Percentiles rank a stretch among this genome's conserved stretches.
Conservation (phyloP, 1,284 basidiomycete genomes). For the Nidula niveotomentosa region DNA sequence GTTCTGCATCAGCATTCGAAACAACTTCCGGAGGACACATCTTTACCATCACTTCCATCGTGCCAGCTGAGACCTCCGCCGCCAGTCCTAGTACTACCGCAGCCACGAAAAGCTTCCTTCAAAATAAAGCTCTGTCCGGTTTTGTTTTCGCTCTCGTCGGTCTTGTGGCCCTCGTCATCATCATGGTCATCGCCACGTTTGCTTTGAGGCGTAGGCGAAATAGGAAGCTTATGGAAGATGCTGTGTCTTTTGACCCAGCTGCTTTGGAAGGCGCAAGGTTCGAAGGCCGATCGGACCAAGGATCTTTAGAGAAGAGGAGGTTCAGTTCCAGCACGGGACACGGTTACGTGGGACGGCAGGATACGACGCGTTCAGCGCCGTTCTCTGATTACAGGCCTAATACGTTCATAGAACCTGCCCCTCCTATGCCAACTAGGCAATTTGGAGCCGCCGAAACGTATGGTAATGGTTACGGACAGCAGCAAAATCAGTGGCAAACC, state of each 20-base stretch:
- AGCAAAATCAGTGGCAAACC: not conserved
- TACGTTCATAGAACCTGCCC: not conserved
- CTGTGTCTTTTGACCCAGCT: constrained; percentile 54
- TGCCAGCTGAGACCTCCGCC: constrained; percentile 12
- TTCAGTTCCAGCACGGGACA: constrained; percentile 33
- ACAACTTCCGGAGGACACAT: constrained; percentile 4
- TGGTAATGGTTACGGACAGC: not conserved
- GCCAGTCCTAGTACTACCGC: constrained; percentile 10
- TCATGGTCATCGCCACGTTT: constrained; percentile 45
- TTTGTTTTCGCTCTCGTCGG: constrained; percentile 57
- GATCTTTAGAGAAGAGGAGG: constrained; percentile 30
- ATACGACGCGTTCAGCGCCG: constrained; percentile 4
- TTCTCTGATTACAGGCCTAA: constrained; percentile 9
- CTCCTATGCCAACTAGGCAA: not conserved
- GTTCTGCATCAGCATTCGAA: not conserved
- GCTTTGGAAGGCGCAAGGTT: constrained; percentile 10
- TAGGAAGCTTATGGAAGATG: constrained; percentile 42
- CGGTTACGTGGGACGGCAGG: constrained; percentile 16
- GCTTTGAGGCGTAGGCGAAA: constrained; percentile 48
- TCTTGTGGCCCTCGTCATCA: constrained; percentile 45
- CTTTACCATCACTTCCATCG: constrained; percentile 12
- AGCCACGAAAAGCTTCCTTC: constrained; percentile 44
- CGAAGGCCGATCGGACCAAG: constrained; percentile 17
- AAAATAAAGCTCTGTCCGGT: constrained; percentile 61
- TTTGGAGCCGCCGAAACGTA: not conserved